Percentiles rank a stretch among this genome's conserved stretches.
Conservation (phyloP, 176 grass and related monocot species). For the Zea mays region DNA sequence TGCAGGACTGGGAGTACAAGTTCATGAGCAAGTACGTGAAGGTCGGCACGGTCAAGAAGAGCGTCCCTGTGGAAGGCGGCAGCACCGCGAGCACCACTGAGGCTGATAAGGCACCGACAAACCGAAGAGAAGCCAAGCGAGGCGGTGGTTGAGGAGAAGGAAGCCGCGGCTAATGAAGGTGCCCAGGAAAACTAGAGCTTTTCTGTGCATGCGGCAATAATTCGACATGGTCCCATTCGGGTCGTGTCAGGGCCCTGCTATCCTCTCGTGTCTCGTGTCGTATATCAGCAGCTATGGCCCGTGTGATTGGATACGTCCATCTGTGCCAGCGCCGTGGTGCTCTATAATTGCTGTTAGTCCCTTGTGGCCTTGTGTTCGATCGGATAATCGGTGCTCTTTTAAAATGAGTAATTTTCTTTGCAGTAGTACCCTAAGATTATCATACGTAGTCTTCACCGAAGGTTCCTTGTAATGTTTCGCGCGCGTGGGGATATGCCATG, state of each 20-base stretch:
- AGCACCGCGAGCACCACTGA: conserved; percentile 14
- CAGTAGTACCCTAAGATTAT: not conserved
- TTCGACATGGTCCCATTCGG: not conserved
- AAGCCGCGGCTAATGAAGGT: not conserved
- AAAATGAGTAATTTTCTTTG: not conserved
- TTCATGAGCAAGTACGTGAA: conserved; percentile 96
- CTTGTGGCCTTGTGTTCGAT: not conserved
- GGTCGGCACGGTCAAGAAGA: conserved; percentile 80
- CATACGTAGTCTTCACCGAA: no score
- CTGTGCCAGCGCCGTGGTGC: not conserved
- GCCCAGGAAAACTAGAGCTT: conserved; percentile 42
- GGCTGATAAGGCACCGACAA: conserved; percentile 5
- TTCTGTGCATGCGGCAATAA: conserved; percentile 26
- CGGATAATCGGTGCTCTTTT: not conserved
- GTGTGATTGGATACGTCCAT: conserved; percentile 30
- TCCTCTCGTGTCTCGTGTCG: not conserved
- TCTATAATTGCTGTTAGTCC: conserved; percentile 17
- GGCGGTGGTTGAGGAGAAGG: conserved; percentile 36
- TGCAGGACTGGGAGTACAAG: conserved; percentile 97
- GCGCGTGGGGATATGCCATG: not conserved
- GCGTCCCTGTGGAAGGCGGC: conserved; percentile 34
- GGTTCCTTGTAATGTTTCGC: not conserved
- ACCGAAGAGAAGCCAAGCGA: conserved; percentile 26
- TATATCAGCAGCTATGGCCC: not conserved
- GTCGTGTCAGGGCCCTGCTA: not conserved